Percentiles rank a stretch among this genome's conserved stretches.
Evolutionary conservation across 2,329 filamentous ascomycete genomes (phyloP).

Genomic region (Nothophoma quercina): DNA sequence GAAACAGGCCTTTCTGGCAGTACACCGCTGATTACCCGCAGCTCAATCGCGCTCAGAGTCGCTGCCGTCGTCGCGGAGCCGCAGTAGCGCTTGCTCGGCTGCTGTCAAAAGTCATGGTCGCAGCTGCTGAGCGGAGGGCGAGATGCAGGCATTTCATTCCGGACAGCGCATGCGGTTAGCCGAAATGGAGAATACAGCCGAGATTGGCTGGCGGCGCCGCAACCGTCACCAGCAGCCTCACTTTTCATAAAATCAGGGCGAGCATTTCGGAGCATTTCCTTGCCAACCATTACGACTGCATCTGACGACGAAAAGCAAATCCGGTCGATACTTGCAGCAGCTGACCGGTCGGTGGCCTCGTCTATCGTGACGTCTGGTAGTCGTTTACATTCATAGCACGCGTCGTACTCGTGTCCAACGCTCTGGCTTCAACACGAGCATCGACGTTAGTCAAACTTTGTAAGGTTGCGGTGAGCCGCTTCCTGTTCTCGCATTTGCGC

Average conservation of each 20-base stretch:
- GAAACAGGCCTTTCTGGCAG: slow-evolving; percentile 35
- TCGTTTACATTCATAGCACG: slow-evolving; percentile 7
- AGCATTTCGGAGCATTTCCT: slow-evolving; percentile 24
- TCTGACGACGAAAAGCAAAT: slow-evolving; percentile 16
- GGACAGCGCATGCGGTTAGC: slow-evolving; percentile 22
- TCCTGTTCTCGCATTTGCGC: slow-evolving; percentile 7
- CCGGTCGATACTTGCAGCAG: slow-evolving; percentile 19
- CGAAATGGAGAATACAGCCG: slow-evolving; percentile 13
- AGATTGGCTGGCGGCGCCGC: slow-evolving; percentile 36
- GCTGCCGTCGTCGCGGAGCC: slow-evolving; percentile 25
- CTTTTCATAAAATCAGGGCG: slow-evolving; percentile 42
- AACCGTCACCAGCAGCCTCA: slow-evolving; percentile 41
- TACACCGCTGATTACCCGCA: slow-evolving; percentile 40
- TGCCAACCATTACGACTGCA: slow-evolving; percentile 18
- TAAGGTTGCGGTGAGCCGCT: slow-evolving; percentile 5
- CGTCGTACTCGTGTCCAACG: slow-evolving; percentile 9
- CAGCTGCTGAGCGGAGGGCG: slow-evolving; percentile 23
- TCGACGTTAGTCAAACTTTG: not conserved
- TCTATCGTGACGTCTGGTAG: slow-evolving; percentile 8
- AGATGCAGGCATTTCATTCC: slow-evolving; percentile 30
- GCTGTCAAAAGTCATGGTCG: slow-evolving; percentile 31
- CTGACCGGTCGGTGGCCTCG: slow-evolving; percentile 20
- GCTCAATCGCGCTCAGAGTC: slow-evolving; percentile 18
- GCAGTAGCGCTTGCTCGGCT: slow-evolving; percentile 31
- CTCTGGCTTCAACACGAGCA: not conserved